Percentiles rank a stretch among this genome's conserved stretches.
Conservation (phyloP, 1,284 basidiomycete genomes). For the Earliella scabrosa region DNA sequence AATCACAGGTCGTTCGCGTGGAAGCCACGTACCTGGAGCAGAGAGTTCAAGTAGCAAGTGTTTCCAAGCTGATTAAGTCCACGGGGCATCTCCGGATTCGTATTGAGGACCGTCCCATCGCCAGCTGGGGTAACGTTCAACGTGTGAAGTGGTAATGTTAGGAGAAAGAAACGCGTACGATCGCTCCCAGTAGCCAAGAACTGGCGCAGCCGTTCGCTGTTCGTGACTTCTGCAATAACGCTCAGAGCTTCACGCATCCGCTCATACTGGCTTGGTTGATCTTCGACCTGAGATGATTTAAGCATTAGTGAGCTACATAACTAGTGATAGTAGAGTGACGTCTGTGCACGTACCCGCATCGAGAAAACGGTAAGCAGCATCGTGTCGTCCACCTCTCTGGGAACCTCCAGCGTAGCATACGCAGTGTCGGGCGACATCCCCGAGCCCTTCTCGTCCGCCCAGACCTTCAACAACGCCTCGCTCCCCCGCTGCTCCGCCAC, state of each 20-base stretch:
- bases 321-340: neutral
- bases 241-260: conserved; percentile 69
- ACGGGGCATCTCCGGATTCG: conserved; percentile 73
- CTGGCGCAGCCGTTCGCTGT: conserved; percentile 72
- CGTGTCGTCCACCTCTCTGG: conserved; percentile 71
- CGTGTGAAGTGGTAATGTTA: too few relatives aligned
- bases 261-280: conserved; percentile 64
- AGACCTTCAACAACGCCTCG: conserved; percentile 48
- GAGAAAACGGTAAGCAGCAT: conserved; percentile 77
- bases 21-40: conserved; percentile 62
- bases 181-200: conserved; percentile 71
- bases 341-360: conserved; percentile 70
- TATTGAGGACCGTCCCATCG: conserved; percentile 49
- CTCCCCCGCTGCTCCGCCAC: conserved; percentile 66
- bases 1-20: neutral
- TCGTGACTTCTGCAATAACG: conserved; percentile 72
- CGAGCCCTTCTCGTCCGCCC: conserved; percentile 57
- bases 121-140: conserved; percentile 53
- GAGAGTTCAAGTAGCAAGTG: conserved; percentile 91
- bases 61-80: conserved; percentile 94
- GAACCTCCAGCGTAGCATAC: conserved; percentile 74
- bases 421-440: conserved; percentile 76
- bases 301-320: conserved; percentile 10
- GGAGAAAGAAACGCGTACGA: conserved; percentile 51
- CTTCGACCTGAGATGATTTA: conserved; percentile 58